Conservation (phyloP, 331 rosid species). For the Malus hybrid region DNA sequence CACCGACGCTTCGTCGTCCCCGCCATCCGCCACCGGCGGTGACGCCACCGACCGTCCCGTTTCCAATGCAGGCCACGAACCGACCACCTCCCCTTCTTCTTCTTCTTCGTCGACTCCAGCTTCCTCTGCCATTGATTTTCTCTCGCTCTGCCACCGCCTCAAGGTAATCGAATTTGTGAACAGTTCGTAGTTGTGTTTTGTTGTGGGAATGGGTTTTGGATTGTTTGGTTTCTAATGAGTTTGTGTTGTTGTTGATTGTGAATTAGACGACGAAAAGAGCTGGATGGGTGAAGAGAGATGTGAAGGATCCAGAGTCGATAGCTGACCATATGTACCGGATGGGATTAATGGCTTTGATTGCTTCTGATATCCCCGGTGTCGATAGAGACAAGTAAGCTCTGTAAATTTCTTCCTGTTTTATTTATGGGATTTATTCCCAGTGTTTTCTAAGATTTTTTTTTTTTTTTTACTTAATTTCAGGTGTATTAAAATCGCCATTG, state of each 20-base stretch:
- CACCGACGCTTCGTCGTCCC: constrained; percentile 30
- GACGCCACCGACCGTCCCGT: constrained; percentile 9
- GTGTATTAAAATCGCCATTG: constrained; percentile 83
- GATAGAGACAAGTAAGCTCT: constrained; percentile 57
- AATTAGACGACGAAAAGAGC: constrained; percentile 78
- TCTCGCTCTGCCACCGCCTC: constrained; percentile 76
- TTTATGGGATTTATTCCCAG: not conserved
- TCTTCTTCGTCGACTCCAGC: constrained; percentile 30
- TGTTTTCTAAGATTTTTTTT: not conserved
- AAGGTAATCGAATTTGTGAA: constrained; percentile 36
- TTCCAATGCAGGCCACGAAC: constrained; percentile 18
- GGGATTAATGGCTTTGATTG: constrained; percentile 87
- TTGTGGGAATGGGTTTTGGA: not conserved
- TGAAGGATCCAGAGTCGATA: constrained; percentile 68
- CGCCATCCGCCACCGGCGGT: constrained; percentile 20
- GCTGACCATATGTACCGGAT: constrained; percentile 97
- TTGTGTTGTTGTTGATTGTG: not conserved
- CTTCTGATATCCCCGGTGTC: constrained; percentile 67
- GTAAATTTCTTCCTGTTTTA: not conserved
- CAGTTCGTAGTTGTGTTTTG: not conserved
- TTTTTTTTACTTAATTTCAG: constrained; percentile 27
- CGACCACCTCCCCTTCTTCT: constrained; percentile 16
- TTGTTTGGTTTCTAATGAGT: constrained; percentile 2
- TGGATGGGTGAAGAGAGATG: constrained; percentile 65
- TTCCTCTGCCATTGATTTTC: constrained; percentile 75